Evolutionary conservation across 2,329 filamentous ascomycete genomes (phyloP), one percentile per base, ranked within the genome.

Genomic region (Purpureocillium lavendulum): DNA sequence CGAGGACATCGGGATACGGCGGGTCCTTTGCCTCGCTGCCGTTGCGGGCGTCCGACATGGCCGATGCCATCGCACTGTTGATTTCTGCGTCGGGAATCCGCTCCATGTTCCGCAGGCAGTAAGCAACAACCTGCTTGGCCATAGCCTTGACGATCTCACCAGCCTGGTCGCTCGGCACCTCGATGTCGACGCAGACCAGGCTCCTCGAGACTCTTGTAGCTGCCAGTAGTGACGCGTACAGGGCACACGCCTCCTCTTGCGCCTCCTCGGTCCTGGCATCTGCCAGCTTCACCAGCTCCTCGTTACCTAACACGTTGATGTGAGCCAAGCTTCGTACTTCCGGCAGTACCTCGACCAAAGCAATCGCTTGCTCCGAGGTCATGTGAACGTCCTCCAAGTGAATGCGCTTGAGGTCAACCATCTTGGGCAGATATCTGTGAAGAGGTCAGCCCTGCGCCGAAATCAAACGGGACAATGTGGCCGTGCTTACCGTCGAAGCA

Each of bases 111-210:
- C 85, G 80, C 45, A 98, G 71, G 46, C 86, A 95, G 60, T 96
- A 96, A 1, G 87, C 90, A 33, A 96, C 82, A n/a, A 95, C 84
- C 59, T 95, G 89, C 54, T 90, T 94, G 1, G 88, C 89, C 50
- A 96, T 72, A 3, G 88, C 89, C 60, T 88, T 94, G 52, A 96
- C 85, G 17, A 96, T 77, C 57, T 96, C 92, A 40, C 84, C 87
- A n/a, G 84, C 85, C 40, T 87, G 80, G 16, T 80, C 71, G 26
- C 74, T 80, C 1, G 90, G 92, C 2, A 94, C 81, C 50, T 97
- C 89, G 42, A 97, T 86, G 56, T 97, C 92, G 43, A 98, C 76
- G 42, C 87, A 90, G 24, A 97, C 80, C 26, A 98, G 74, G 12
- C 83, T 85, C 37, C 78, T 76, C 1, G 88, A 95, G 0, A 96